Percentiles rank a stretch among this genome's conserved stretches.
Evolutionary conservation across 202 grass and related monocot genomes (phyloP).

Genomic region (Cymbopogon flexuosus): DNA sequence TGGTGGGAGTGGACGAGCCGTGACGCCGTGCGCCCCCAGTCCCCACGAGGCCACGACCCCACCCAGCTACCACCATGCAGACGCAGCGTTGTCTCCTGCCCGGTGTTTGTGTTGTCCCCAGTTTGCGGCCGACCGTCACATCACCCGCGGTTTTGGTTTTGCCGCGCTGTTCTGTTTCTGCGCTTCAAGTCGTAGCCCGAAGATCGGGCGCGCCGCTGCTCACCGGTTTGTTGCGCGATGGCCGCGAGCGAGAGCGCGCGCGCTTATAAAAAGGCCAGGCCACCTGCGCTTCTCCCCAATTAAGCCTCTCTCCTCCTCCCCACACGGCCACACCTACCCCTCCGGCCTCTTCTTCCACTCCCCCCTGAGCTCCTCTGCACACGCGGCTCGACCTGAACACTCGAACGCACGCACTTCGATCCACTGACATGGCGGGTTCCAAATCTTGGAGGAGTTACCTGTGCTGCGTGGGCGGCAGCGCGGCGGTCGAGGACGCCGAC

Average conservation of each 20-base stretch:
- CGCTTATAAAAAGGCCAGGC: conserved; percentile 36
- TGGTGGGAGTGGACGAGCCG: not conserved
- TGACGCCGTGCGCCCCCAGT: not conserved
- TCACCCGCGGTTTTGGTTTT: conserved; percentile 40
- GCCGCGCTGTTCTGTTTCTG: not conserved
- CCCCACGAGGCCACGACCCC: not conserved
- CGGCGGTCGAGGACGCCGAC: not conserved
- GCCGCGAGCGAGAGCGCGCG: no score
- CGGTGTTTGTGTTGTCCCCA: not conserved
- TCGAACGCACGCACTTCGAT: not conserved
- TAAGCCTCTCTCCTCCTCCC: not conserved
- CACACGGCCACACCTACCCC: not conserved
- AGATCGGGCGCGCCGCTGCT: not conserved
- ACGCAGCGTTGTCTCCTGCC: not conserved
- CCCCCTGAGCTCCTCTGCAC: not conserved
- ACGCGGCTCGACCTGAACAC: not conserved
- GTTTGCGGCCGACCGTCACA: conserved; percentile 29
- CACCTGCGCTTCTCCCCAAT: not conserved
- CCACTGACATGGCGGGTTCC: conserved; percentile 14
- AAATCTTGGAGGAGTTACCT: conserved; percentile 33
- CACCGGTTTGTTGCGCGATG: not conserved
- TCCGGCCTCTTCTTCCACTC: not conserved
- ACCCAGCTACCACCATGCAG: not conserved
- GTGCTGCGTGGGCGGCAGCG: conserved; percentile 37
- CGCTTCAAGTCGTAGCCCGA: not conserved